Evolutionary conservation across 192 early-diverging fungal genomes (phyloP).

Genomic region (Linnemannia schmuckeri): DNA sequence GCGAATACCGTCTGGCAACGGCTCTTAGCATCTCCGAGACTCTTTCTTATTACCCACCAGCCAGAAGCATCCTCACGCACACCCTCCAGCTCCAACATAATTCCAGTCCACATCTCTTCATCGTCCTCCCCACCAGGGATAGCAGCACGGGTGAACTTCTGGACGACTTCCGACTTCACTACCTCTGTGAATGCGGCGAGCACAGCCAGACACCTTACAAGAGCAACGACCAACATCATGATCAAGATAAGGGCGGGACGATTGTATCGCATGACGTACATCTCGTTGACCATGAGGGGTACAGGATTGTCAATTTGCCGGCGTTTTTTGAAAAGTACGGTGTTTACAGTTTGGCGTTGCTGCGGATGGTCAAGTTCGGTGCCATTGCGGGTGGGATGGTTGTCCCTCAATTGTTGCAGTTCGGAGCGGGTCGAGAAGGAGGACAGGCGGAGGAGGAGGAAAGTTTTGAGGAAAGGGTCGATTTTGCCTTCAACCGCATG

Average conservation of each 20-base stretch:
- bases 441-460: background rate
- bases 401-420: background rate
- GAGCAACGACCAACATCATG: background rate
- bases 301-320: background rate
- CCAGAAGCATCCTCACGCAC: background rate
- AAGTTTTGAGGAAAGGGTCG: background rate
- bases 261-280: background rate
- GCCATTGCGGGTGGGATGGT: background rate
- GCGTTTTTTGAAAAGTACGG: background rate
- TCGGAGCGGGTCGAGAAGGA: background rate
- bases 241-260: background rate
- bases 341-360: background rate
- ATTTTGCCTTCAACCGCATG: background rate
- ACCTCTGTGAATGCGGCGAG: background rate
- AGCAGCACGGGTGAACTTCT: background rate
- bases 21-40: background rate
- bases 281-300: background rate
- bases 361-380: background rate
- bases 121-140: background rate
- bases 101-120: background rate
- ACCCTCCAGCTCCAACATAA: background rate
- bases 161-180: background rate
- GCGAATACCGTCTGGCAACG: background rate
- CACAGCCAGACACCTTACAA: background rate
- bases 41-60: background rate